These are phyloP conservation scores for Penicillium sp. DNA, from an alignment of 2,329 filamentous ascomycete genomes.

Conservation along the genomic window DNA sequence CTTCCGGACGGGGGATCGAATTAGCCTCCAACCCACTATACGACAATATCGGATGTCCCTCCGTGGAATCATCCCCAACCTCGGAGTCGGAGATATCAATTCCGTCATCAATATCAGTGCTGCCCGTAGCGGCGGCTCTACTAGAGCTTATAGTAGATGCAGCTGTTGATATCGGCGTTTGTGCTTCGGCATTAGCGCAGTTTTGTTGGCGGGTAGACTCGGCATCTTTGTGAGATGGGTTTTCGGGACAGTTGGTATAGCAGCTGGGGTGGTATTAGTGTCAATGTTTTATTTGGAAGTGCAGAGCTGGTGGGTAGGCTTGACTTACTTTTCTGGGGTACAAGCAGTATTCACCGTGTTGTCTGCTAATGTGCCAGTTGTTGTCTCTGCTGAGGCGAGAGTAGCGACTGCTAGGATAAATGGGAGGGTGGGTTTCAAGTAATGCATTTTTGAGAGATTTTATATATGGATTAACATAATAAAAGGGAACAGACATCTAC, in stretches of 20 bases:
- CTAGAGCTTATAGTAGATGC: neutral
- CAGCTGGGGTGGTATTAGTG: neutral
- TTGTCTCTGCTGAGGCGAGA: neutral
- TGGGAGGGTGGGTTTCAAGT: neutral
- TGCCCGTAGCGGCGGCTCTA: neutral
- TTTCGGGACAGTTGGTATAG: conserved; percentile 9
- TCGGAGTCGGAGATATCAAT: neutral
- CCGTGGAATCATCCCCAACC: neutral
- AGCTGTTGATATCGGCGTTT: neutral
- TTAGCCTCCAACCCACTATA: conserved; percentile 6
- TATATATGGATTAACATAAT: neutral
- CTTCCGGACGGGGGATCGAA: neutral
- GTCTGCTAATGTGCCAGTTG: neutral
- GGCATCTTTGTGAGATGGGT: neutral
- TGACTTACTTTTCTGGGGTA: neutral
- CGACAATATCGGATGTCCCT: neutral
- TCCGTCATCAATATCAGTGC: neutral
- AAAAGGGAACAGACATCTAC: too few species aligned
- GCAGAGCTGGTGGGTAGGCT: neutral
- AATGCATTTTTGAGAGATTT: neutral
- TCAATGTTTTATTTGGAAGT: neutral
- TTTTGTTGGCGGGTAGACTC: conserved; percentile 4
- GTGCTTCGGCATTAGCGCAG: conserved; percentile 2
- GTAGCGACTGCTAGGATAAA: neutral
- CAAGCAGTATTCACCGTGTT: neutral